These are phyloP conservation scores for Hydrangea macrophylla DNA, from an alignment of 148 eudicot genomes.

Conservation along the genomic window DNA sequence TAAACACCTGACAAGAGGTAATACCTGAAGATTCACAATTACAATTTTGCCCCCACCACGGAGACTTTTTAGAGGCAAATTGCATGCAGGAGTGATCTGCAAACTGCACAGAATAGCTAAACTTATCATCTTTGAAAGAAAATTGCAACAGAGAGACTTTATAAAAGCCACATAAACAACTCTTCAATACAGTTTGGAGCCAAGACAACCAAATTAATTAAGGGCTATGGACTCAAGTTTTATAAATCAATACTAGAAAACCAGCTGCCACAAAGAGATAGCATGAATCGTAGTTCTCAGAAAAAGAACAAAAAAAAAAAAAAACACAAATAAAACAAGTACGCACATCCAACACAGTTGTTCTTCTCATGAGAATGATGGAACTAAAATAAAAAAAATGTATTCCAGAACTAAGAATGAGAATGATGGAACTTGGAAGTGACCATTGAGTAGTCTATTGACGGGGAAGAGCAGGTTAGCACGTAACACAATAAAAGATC, in stretches of 20 bases:
- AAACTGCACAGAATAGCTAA: constrained; percentile 54
- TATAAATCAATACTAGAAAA: not conserved
- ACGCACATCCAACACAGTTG: not conserved
- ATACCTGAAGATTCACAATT: constrained; percentile 98
- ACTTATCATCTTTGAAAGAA: not conserved
- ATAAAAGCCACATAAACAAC: not conserved
- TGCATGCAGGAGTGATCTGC: constrained; percentile 98
- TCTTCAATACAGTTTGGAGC: not conserved
- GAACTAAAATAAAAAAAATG: not conserved
- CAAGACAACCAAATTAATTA: not conserved
- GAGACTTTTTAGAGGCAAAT: constrained; percentile 83
- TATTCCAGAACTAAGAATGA: too few species aligned
- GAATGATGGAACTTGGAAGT: too few species aligned
- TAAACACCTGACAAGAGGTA: not conserved
- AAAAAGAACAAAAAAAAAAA: not conserved
- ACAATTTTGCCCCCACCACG: constrained; percentile 84
- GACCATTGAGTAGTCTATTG: too few species aligned
- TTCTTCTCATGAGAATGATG: too few species aligned
- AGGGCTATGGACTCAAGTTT: not conserved
- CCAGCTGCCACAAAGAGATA: not conserved
- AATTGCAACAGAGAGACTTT: not conserved
- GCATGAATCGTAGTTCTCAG: too few species aligned
- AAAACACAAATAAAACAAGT: not conserved
- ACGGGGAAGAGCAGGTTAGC: too few species aligned
- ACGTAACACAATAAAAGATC: too few species aligned